Conservation (phyloP, 306 rosid species). For the Ochetophila trinervis region DNA sequence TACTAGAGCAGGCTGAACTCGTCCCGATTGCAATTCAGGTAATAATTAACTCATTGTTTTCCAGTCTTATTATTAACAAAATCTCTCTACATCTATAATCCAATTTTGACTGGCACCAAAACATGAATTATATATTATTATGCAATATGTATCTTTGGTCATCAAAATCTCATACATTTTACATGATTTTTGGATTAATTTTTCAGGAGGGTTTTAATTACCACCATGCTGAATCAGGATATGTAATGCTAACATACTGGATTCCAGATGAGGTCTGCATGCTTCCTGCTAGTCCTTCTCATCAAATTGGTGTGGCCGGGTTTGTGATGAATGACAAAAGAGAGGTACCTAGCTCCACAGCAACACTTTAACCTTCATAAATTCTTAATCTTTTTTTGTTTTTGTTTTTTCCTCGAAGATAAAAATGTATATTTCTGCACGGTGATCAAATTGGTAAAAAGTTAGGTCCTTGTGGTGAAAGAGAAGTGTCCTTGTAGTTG, state of each 20-base stretch:
- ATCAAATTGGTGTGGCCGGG: conserved; percentile 41
- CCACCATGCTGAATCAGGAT: conserved; percentile 49
- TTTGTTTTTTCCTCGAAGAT: background rate
- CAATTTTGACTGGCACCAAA: too few species aligned
- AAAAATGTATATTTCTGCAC: background rate
- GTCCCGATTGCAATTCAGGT: conserved; percentile 46
- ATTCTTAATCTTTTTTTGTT: background rate
- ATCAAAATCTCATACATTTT: background rate
- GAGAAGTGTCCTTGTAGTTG: conserved; percentile 39
- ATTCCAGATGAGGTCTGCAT: conserved; percentile 34
- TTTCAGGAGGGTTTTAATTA: conserved; percentile 48
- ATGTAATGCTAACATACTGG: conserved; percentile 44
- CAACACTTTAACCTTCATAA: conserved; percentile 1
- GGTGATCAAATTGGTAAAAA: background rate
- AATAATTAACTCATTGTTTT: background rate
- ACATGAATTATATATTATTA: too few species aligned
- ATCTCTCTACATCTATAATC: too few species aligned
- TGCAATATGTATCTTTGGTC: too few species aligned
- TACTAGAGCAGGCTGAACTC: conserved; percentile 40
- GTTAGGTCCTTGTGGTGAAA: conserved; percentile 45
- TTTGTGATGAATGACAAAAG: conserved; percentile 42
- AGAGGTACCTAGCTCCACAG: conserved; percentile 29
- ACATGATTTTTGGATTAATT: background rate
- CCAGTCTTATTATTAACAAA: background rate
- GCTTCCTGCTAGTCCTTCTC: conserved; percentile 50